phyloP scores from a whole-genome alignment of 106 monocot species.

The Triglochin maritima region DNA sequence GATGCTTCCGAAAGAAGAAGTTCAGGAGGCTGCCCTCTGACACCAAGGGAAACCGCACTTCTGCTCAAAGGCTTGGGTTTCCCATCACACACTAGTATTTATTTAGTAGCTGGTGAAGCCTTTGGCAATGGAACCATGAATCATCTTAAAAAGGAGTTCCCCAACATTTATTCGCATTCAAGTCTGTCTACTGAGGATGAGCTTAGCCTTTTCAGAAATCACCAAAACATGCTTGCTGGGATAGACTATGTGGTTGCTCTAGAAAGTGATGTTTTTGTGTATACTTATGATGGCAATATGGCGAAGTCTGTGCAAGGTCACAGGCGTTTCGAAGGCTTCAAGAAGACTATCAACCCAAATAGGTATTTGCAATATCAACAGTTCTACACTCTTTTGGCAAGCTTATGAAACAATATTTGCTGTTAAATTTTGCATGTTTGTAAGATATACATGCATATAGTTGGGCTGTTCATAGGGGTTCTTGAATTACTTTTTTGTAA shows the following conservation, averaged over 20 bases:
- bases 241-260: slow-evolving; percentile 91
- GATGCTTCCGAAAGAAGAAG: slow-evolving; percentile 57
- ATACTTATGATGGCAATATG: slow-evolving; percentile 97
- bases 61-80: slow-evolving; percentile 84
- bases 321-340: slow-evolving; percentile 81
- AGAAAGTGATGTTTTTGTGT: slow-evolving; percentile 86
- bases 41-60: slow-evolving; percentile 87
- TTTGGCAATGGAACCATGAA: slow-evolving; percentile 88
- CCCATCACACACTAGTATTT: slow-evolving; percentile 69
- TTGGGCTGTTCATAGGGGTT: neutral
- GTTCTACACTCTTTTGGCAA: neutral
- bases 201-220: slow-evolving; percentile 49
- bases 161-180: slow-evolving; percentile 66
- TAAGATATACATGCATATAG: neutral
- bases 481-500: neutral
- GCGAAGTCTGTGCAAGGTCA: slow-evolving; percentile 99
- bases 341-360: slow-evolving; percentile 83
- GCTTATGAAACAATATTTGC: neutral
- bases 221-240: slow-evolving; percentile 98
- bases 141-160: slow-evolving; percentile 58
- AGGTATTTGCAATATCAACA: slow-evolving; percentile 37
- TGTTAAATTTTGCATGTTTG: neutral
- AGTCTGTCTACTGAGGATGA: slow-evolving; percentile 61
- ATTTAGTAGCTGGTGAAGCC: slow-evolving; percentile 89
- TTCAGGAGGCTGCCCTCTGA: slow-evolving; percentile 80